These are phyloP conservation scores for Phaeolepiota aurea DNA, from an alignment of 768 basidiomycete species.

Conservation along the genomic window DNA sequence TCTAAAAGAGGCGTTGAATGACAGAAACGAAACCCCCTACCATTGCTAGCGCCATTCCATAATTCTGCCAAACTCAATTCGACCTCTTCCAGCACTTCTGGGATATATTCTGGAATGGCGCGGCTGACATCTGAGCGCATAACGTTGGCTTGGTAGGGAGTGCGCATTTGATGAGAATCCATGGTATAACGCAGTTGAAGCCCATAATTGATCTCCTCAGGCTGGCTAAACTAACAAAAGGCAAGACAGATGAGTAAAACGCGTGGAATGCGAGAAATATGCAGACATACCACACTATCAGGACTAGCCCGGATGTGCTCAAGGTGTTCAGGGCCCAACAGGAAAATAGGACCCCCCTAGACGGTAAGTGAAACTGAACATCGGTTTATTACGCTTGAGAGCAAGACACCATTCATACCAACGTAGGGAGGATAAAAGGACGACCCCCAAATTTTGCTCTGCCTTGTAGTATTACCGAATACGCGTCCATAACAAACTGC, in stretches of 20 bases:
- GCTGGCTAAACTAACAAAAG: constrained; percentile 26
- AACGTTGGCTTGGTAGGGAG: constrained; percentile 25
- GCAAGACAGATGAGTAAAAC: too few relatives aligned
- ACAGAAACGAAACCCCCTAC: too few relatives aligned
- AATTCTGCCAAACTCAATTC: constrained; percentile 18
- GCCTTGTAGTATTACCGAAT: constrained; percentile 19
- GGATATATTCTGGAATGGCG: constrained; percentile 24
- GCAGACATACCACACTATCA: constrained; percentile 21
- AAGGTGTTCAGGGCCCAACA: constrained; percentile 22
- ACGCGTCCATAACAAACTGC: constrained; percentile 21
- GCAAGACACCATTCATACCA: constrained; percentile 16
- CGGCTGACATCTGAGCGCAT: constrained; percentile 27
- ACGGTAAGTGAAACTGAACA: too few relatives aligned
- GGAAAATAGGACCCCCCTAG: constrained; percentile 24
- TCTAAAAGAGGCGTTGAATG: too few relatives aligned
- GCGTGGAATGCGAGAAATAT: neutral
- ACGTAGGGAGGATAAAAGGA: constrained; percentile 26
- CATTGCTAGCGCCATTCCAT: too few relatives aligned
- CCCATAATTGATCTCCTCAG: constrained; percentile 23
- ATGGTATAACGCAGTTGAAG: constrained; percentile 28
- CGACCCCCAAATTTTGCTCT: constrained; percentile 16
- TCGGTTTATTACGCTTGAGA: too few relatives aligned
- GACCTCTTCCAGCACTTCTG: constrained; percentile 27
- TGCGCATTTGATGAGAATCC: constrained; percentile 23
- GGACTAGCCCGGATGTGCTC: constrained; percentile 21